A percentile compares a stretch with the other conserved stretches of the same genome.
Conservation (phyloP, 306 rosid species). For the Corylus heterophylla region DNA sequence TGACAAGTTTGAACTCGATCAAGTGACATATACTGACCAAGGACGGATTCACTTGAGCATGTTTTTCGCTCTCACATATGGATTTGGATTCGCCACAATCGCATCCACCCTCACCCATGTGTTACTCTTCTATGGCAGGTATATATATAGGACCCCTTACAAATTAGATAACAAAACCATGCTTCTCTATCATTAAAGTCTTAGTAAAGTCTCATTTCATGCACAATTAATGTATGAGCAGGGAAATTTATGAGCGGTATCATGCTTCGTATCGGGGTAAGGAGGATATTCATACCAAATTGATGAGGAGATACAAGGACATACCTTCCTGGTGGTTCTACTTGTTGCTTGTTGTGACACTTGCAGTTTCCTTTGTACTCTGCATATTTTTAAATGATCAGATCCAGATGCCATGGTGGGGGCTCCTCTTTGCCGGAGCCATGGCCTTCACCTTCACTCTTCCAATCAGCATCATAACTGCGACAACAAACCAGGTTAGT, state of each 20-base stretch:
- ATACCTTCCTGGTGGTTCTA: conserved; percentile 90
- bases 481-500: conserved; percentile 84
- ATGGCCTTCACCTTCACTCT: conserved; percentile 74
- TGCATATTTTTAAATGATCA: conserved; percentile 66
- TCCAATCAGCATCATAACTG: conserved; percentile 84
- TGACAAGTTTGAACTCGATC: conserved; percentile 55
- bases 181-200: background rate
- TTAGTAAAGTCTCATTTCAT: background rate
- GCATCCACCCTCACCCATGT: conserved; percentile 76
- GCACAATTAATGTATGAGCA: conserved; percentile 36
- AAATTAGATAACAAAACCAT: background rate
- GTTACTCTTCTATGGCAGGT: conserved; percentile 77
- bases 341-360: conserved; percentile 43
- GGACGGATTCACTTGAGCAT: conserved; percentile 62
- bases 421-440: conserved; percentile 64
- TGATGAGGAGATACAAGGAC: conserved; percentile 72
- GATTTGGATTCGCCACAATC: conserved; percentile 76
- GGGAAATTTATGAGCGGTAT: conserved; percentile 66
- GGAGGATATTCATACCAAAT: conserved; percentile 72
- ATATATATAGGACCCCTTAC: background rate
- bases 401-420: conserved; percentile 95
- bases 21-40: conserved; percentile 44
- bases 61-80: conserved; percentile 70
- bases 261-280: conserved; percentile 53
- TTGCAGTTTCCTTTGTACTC: conserved; percentile 53